These are phyloP conservation scores for Tetrahymena elliotti DNA, from an alignment of 73 alveolate species.

Conservation along the genomic window DNA sequence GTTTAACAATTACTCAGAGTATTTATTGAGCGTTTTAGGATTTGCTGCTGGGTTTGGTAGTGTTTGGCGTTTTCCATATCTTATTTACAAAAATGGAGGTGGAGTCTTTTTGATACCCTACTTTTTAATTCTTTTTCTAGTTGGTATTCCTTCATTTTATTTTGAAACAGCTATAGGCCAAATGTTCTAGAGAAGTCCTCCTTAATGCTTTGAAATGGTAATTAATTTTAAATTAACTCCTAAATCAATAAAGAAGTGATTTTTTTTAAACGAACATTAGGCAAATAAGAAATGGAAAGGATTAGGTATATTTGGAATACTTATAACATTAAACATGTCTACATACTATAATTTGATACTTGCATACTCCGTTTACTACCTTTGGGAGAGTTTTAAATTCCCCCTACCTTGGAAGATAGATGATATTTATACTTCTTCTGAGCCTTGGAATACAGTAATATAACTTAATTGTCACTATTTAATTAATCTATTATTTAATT, in stretches of 20 bases:
- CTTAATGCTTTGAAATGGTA: not conserved
- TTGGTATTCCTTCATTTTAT: slow-evolving; percentile 45
- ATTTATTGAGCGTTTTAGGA: slow-evolving; percentile 42
- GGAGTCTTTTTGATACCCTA: slow-evolving; percentile 60
- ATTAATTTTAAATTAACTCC: not conserved
- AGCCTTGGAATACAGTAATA: not conserved
- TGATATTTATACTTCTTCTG: not conserved
- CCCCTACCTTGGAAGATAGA: not conserved
- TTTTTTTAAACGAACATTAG: not conserved
- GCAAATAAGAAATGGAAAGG: not conserved
- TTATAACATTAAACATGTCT: not conserved
- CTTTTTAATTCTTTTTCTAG: not conserved
- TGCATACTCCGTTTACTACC: not conserved
- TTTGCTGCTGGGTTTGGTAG: slow-evolving; percentile 61
- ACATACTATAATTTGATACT: not conserved
- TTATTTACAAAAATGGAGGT: slow-evolving; percentile 46
- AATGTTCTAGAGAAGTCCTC: not conserved
- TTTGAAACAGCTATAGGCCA: slow-evolving; percentile 53
- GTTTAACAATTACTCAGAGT: slow-evolving; percentile 9
- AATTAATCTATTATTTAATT: not conserved
- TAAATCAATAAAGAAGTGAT: not conserved
- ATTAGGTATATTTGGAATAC: not conserved
- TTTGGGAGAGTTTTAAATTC: not conserved
- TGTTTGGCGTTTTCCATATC: slow-evolving; percentile 64
- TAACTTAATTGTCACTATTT: too few species aligned